Base-by-base conservation (phyloP, 208 protist species). In the Zelonia costaricensis region DNA sequence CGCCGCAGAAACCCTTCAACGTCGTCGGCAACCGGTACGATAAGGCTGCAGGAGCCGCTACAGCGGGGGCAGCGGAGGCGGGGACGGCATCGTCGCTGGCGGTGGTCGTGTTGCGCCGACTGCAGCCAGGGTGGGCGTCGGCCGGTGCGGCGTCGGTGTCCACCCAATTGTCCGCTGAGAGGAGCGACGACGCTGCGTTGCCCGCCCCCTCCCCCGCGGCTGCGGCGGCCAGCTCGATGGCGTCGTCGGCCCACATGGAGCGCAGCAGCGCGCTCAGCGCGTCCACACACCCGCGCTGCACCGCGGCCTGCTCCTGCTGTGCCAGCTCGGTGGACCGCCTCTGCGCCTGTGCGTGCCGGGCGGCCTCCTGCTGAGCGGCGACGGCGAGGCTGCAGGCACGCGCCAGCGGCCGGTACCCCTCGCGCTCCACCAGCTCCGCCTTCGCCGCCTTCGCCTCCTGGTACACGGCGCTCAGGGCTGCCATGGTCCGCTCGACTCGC, bases 191-290 rank as follows among this genome's bases (percentile, higher is more conserved):
- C n/a, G n/a, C n/a, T n/a, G n/a, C n/a, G n/a, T n/a, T n/a, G n/a
- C n/a, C n/a, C n/a, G n/a, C n/a, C n/a, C n/a, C n/a, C 36, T 30
- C 13, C 10, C 23, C 13, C 12, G 23, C 25, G 15, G 52, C 1
- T 25, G 52, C 18, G 20, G 28, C 13, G 1, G 52, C 13, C 9
- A 23, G 42, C 52, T 58, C 70, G 30, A 48, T 57, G 15, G 58
- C 58, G 25, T 76, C 78, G 45, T 84, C 78, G 1, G 54, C 60
- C 72, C 72, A 80, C 53, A 84, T 69, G 9, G 55, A 65, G 20
- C 64, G 66, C 43, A 84, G 69, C 51, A 84, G 39, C 31, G 30
- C 39, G 13, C 49, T 45, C 9, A 83, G 59, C 42, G 75, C 67
- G 10, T 75, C 62, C 54, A 67, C 54, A 9, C 27, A 61, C 42